Evolutionary conservation across 768 basidiomycete species (phyloP).

Genomic region (Agrocybe praecox): DNA sequence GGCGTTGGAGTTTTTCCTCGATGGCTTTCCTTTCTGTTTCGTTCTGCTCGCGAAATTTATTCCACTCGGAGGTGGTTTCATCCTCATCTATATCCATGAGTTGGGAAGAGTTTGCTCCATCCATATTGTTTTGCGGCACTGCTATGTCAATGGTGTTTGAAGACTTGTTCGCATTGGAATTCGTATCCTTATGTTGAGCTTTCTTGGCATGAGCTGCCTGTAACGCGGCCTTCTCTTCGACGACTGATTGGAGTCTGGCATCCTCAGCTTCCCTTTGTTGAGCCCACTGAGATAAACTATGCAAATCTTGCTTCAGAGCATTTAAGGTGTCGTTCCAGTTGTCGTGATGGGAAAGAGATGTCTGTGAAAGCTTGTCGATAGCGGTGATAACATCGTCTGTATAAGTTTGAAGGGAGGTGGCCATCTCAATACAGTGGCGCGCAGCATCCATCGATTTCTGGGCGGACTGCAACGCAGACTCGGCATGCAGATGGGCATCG

Average conservation of each 20-base stretch:
- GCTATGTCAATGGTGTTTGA: not conserved
- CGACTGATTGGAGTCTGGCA: not conserved
- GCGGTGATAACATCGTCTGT: conserved; percentile 24
- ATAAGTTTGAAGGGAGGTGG: conserved; percentile 23
- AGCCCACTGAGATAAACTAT: conserved; percentile 3
- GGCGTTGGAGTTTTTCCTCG: conserved; percentile 14
- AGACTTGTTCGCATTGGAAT: not conserved
- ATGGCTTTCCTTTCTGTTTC: conserved; percentile 8
- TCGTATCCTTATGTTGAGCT: not conserved
- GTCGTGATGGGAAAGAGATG: not conserved
- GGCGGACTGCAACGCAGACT: conserved; percentile 29
- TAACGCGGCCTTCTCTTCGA: not conserved
- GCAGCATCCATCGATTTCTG: conserved; percentile 29
- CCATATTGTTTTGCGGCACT: not conserved
- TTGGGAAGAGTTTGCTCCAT: not conserved
- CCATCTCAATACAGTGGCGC: conserved; percentile 23
- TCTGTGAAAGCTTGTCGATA: conserved; percentile 15
- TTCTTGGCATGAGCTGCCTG: not conserved
- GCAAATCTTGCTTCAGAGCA: conserved; percentile 5
- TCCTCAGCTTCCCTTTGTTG: conserved; percentile 2
- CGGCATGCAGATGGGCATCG: conserved; percentile 27
- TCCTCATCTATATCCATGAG: not conserved
- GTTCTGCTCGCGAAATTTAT: not conserved
- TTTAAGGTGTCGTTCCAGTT: conserved; percentile 7
- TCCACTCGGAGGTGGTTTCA: conserved; percentile 6